Conservation (phyloP, 306 rosid species). For the Lablab purpureus region DNA sequence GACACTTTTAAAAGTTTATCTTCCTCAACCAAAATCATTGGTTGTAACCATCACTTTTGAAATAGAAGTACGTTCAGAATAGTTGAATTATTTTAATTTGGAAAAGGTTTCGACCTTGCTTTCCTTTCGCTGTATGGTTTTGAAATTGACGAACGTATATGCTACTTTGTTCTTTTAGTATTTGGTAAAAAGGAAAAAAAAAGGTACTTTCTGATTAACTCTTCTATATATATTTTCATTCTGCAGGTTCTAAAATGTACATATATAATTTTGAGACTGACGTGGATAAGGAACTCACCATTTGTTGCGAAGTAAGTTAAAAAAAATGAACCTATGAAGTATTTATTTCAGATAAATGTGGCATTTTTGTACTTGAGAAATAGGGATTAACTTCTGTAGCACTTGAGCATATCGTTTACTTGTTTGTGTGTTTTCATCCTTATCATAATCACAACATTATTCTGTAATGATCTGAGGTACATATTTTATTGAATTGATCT, state of each 20-base stretch:
- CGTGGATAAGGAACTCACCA: slow-evolving; percentile 92
- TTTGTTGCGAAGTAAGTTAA: slow-evolving; percentile 68
- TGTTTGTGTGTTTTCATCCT: background rate
- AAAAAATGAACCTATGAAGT: slow-evolving; percentile 17
- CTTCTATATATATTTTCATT: slow-evolving; percentile 7
- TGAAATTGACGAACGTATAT: slow-evolving; percentile 8
- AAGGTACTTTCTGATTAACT: slow-evolving; percentile 18
- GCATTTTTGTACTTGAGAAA: slow-evolving; percentile 33
- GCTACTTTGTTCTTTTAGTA: slow-evolving; percentile 30
- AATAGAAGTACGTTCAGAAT: slow-evolving; percentile 5
- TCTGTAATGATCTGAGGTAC: slow-evolving; percentile 29
- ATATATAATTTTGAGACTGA: slow-evolving; percentile 63
- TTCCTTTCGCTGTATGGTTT: slow-evolving; percentile 31
- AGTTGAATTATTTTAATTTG: slow-evolving; percentile 21
- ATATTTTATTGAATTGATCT: slow-evolving; percentile 27
- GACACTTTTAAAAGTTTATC: slow-evolving; percentile 13
- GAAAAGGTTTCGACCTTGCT: slow-evolving; percentile 13
- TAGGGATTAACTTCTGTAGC: slow-evolving; percentile 30
- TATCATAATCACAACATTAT: background rate
- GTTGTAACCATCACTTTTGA: slow-evolving; percentile 20
- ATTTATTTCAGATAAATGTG: slow-evolving; percentile 29
- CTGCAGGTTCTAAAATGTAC: slow-evolving; percentile 79
- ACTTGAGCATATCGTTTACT: slow-evolving; percentile 24
- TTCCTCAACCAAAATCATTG: slow-evolving; percentile 22
- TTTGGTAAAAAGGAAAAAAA: background rate